Conservation (phyloP, 768 basidiomycete species). For the Naematelia encephala region DNA sequence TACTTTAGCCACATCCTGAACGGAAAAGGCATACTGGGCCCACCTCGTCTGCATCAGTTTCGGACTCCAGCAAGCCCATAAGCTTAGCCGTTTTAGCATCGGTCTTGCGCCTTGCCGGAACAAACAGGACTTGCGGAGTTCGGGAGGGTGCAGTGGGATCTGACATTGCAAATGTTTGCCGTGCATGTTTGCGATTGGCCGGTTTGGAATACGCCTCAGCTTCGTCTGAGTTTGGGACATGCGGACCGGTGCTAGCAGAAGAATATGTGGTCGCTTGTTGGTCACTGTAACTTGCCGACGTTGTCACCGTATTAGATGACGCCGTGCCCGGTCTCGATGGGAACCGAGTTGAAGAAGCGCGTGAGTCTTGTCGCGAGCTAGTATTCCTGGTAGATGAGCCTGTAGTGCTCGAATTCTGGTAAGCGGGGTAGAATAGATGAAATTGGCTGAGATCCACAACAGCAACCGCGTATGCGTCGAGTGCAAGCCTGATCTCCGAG, state of each 20-base stretch:
- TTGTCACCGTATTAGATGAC: background rate
- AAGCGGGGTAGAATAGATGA: conserved; percentile 47
- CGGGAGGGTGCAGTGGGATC: conserved; percentile 31
- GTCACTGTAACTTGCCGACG: background rate
- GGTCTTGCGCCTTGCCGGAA: conserved; percentile 13
- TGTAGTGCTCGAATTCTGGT: conserved; percentile 28
- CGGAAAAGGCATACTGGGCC: background rate
- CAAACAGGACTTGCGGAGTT: conserved; percentile 38
- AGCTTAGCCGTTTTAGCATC: conserved; percentile 1
- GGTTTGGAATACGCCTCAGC: conserved; percentile 27
- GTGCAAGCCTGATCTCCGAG: conserved; percentile 35
- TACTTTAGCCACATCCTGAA: background rate
- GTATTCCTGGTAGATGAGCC: conserved; percentile 16
- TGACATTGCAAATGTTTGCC: conserved; percentile 27
- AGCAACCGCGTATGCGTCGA: conserved; percentile 42
- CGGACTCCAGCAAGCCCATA: background rate
- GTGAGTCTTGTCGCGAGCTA: background rate
- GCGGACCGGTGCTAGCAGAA: background rate
- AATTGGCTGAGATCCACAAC: conserved; percentile 46
- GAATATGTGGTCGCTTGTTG: background rate
- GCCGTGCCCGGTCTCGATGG: background rate
- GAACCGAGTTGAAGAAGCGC: background rate
- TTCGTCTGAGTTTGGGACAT: conserved; percentile 9
- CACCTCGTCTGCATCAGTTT: conserved; percentile 5
- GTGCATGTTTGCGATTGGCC: conserved; percentile 14